phyloP scores from a whole-genome alignment of 129 eudicot genomes.

The Solidago caesia region DNA sequence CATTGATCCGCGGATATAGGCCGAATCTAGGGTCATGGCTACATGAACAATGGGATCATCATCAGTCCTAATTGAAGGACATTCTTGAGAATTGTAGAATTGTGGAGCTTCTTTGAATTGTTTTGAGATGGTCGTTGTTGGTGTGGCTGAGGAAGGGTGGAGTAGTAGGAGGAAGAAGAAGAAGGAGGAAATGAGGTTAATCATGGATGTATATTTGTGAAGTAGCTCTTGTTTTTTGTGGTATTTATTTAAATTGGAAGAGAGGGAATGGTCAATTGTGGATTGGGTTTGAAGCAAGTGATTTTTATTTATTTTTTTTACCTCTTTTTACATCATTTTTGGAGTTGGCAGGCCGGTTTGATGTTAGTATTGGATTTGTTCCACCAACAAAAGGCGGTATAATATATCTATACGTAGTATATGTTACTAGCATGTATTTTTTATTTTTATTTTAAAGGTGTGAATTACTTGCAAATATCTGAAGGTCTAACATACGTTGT shows the following conservation, averaged over 20 bases:
- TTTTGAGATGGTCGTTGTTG: constrained; percentile 23
- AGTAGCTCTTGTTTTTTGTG: constrained; percentile 13
- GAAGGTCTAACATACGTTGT: too few relatives aligned
- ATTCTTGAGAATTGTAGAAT: constrained; percentile 36
- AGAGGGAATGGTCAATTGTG: background rate
- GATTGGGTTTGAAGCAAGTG: constrained; percentile 31
- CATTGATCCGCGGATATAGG: constrained; percentile 62
- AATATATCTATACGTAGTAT: background rate
- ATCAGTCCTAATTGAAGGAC: constrained; percentile 13
- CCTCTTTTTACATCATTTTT: background rate
- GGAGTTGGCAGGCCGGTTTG: constrained; percentile 20
- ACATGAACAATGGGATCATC: constrained; percentile 35
- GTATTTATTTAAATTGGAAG: constrained; percentile 24
- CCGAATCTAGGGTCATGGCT: constrained; percentile 66
- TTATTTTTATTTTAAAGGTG: too few relatives aligned
- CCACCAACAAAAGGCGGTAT: background rate
- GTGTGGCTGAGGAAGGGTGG: constrained; percentile 5
- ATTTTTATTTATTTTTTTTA: background rate
- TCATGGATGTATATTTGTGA: constrained; percentile 22
- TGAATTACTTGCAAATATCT: too few relatives aligned
- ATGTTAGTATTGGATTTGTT: constrained; percentile 7
- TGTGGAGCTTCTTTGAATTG: constrained; percentile 49
- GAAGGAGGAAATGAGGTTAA: constrained; percentile 11
- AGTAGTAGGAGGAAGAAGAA: constrained; percentile 25
- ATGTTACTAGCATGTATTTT: too few relatives aligned